A percentile compares a stretch with the other conserved stretches of the same genome.
These are phyloP conservation scores for Moniliella sp. DNA, from an alignment of 1,284 basidiomycete genomes.

Conservation along the genomic window DNA sequence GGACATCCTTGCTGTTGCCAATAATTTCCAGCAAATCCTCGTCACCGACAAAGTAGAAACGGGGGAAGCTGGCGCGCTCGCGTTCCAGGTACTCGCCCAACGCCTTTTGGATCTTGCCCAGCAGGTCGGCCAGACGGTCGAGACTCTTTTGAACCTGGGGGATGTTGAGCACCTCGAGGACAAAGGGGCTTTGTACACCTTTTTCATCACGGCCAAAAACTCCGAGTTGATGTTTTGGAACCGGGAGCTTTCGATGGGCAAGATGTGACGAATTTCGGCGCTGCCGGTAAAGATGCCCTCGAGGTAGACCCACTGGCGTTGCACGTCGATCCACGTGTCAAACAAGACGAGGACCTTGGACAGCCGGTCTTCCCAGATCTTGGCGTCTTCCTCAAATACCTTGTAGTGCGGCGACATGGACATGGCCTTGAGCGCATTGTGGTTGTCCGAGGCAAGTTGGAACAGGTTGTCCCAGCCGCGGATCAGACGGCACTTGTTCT, in stretches of 20 bases:
- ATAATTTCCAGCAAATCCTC: constrained; percentile 97
- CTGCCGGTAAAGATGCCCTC: constrained; percentile 98
- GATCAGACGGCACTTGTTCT: constrained; percentile 91
- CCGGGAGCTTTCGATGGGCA: constrained; percentile 84
- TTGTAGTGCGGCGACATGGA: constrained; percentile 30
- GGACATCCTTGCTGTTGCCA: constrained; percentile 93
- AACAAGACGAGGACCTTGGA: constrained; percentile 49
- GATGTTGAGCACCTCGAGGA: constrained; percentile 89
- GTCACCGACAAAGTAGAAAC: constrained; percentile 98
- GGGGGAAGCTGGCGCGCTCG: constrained; percentile 72
- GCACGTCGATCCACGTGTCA: constrained; percentile 97
- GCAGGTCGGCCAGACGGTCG: constrained; percentile 78
- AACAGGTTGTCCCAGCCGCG: constrained; percentile 69
- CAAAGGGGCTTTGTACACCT: constrained; percentile 97
- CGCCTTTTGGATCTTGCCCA: constrained; percentile 97
- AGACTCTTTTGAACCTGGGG: constrained; percentile 85
- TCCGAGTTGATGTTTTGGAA: constrained; percentile 98
- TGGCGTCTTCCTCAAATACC: constrained; percentile 36
- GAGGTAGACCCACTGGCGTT: constrained; percentile 97
- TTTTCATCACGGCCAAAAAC: constrained; percentile 95
- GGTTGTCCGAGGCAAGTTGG: constrained; percentile 40
- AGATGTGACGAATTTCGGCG: constrained; percentile 59
- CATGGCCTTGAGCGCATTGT: constrained; percentile 90
- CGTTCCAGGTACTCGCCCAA: constrained; percentile 95
- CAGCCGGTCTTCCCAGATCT: constrained; percentile 34